Evolutionary conservation across 2,329 filamentous ascomycete species (phyloP).

Genomic region (Penicillium sp.): DNA sequence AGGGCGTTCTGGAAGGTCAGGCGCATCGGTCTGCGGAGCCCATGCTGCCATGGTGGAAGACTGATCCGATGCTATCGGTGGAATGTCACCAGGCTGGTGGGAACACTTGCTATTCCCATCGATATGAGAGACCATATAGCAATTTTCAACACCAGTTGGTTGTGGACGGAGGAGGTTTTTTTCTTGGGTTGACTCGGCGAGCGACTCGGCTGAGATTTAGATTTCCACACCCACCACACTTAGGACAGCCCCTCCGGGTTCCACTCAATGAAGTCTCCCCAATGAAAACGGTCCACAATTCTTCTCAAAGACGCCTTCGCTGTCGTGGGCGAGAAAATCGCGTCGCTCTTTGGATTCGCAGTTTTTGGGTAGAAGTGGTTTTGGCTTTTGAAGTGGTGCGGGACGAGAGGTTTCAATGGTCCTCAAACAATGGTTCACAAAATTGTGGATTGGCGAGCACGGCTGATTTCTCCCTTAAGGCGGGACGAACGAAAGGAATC

Average conservation of each 20-base stretch:
- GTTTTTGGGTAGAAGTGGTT: background rate
- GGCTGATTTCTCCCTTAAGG: background rate
- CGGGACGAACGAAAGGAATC: background rate
- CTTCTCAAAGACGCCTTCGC: background rate
- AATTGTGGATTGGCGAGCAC: background rate
- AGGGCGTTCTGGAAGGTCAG: conserved; percentile 45
- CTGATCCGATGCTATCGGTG: conserved; percentile 43
- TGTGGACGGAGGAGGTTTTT: background rate
- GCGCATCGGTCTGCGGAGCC: conserved; percentile 36
- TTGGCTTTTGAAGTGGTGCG: background rate
- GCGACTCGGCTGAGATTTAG: conserved; percentile 12
- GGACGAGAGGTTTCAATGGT: background rate
- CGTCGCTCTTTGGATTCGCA: background rate
- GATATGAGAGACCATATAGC: conserved; percentile 44
- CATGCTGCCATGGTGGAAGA: conserved; percentile 44
- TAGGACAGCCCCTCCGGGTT: conserved; percentile 18
- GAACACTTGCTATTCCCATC: conserved; percentile 44
- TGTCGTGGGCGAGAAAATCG: background rate
- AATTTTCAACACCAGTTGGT: conserved; percentile 19
- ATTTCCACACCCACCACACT: conserved; percentile 17
- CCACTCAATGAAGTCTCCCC: conserved; percentile 13
- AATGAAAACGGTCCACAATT: conserved; percentile 2
- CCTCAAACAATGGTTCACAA: background rate
- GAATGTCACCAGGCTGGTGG: conserved; percentile 41
- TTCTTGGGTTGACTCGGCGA: conserved; percentile 11